phyloP scores from a whole-genome alignment of 345 rosid genomes.

The Trapa incisa region DNA sequence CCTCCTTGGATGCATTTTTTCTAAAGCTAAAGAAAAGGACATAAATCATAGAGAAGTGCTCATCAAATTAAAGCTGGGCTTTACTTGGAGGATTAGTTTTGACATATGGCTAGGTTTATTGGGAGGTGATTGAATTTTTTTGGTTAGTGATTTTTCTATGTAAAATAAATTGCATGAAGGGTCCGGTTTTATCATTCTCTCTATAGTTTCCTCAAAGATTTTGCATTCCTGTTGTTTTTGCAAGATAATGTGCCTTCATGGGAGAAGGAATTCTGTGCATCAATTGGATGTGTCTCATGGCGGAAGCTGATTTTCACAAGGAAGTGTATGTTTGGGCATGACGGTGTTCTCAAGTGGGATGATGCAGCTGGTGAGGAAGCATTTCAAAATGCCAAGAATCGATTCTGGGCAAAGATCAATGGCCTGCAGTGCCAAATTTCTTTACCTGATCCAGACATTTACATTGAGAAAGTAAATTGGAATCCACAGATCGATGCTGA shows the following conservation, averaged over 20 bases:
- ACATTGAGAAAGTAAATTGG: slow-evolving; percentile 57
- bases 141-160: background rate
- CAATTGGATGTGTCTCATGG: slow-evolving; percentile 66
- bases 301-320: slow-evolving; percentile 40
- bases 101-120: background rate
- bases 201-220: background rate
- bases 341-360: slow-evolving; percentile 50
- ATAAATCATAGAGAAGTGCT: background rate
- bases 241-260: slow-evolving; percentile 51
- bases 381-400: slow-evolving; percentile 50
- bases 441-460: slow-evolving; percentile 59
- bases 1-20: no score
- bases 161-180: background rate
- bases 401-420: slow-evolving; percentile 59
- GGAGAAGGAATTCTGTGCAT: slow-evolving; percentile 67
- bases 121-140: background rate
- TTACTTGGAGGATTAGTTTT: background rate
- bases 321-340: slow-evolving; percentile 30
- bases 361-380: slow-evolving; percentile 78
- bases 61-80: background rate
- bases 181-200: background rate
- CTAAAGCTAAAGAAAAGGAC: background rate
- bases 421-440: slow-evolving; percentile 33
- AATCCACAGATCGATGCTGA: slow-evolving; percentile 49
- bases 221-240: slow-evolving; percentile 15